These are phyloP conservation scores for Zostera marina DNA, from an alignment of 116 monocot genomes.

Conservation along the genomic window DNA sequence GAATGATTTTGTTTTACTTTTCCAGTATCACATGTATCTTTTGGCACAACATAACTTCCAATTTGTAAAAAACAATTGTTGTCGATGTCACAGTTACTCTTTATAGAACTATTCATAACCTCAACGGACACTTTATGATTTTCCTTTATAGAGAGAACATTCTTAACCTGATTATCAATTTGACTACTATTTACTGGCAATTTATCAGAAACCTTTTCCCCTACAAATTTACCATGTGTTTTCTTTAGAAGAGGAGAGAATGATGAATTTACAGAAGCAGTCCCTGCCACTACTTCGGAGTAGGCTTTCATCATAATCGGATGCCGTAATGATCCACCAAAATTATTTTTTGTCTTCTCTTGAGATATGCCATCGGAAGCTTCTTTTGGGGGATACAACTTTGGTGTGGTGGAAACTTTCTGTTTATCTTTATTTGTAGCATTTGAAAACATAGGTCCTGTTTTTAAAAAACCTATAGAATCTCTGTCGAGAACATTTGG, in stretches of 20 bases:
- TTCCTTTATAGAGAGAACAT: conserved; percentile 10
- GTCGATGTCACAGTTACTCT: conserved; percentile 10
- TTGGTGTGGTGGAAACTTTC: conserved; percentile 15
- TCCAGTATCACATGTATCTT: conserved; percentile 22
- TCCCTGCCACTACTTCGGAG: conserved; percentile 86
- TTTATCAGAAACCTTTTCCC: conserved; percentile 17
- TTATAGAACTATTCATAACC: conserved; percentile 11
- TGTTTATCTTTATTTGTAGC: conserved; percentile 10
- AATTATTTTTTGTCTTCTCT: conserved; percentile 33
- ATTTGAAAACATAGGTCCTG: not conserved
- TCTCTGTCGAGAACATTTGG: conserved; percentile 1
- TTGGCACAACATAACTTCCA: conserved; percentile 64
- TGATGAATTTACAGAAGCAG: conserved; percentile 18
- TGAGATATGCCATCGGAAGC: conserved; percentile 7
- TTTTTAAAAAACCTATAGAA: not conserved
- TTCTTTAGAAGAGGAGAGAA: conserved; percentile 35
- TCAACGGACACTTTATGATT: not conserved
- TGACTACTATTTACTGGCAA: conserved; percentile 5
- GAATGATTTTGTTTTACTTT: conserved; percentile 20
- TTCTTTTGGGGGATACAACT: not conserved
- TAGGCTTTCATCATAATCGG: conserved; percentile 70
- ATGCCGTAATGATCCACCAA: conserved; percentile 53
- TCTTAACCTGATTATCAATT: conserved; percentile 17
- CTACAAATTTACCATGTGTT: conserved; percentile 17
- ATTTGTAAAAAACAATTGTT: conserved; percentile 55